phyloP scores from a whole-genome alignment of 1,284 basidiomycete species.

The Erythrobasidium hasegawianum region DNA sequence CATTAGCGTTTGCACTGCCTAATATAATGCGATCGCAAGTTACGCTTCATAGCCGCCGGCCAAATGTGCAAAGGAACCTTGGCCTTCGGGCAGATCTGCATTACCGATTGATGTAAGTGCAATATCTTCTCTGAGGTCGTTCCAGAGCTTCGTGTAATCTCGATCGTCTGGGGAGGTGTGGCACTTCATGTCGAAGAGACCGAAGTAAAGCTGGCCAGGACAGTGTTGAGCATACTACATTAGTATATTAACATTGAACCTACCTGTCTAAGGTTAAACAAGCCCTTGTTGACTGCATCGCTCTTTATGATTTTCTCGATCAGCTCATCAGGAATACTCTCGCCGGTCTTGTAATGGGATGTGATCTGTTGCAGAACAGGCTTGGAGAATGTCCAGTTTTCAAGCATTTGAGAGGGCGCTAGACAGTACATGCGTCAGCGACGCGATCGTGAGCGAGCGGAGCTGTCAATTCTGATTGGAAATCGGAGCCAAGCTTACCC shows the following conservation, averaged over 20 bases:
- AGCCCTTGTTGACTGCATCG: constrained; percentile 72
- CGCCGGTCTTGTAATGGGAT: constrained; percentile 68
- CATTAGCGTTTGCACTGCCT: too few species aligned
- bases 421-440: constrained; percentile 13
- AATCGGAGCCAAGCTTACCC: too few species aligned
- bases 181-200: constrained; percentile 70
- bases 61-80: constrained; percentile 32
- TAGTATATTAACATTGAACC: neutral
- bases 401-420: constrained; percentile 79
- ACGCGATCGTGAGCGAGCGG: neutral
- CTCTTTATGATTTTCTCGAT: constrained; percentile 74
- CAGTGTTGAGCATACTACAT: neutral
- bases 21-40: neutral
- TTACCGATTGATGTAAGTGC: constrained; percentile 18
- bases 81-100: constrained; percentile 16
- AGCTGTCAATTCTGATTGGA: constrained; percentile 11
- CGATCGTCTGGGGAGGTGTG: constrained; percentile 50
- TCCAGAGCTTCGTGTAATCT: constrained; percentile 72
- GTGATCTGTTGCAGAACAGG: constrained; percentile 69
- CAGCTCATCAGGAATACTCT: constrained; percentile 66
- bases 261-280: constrained; percentile 68
- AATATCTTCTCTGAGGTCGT: constrained; percentile 58
- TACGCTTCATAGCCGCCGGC: constrained; percentile 9
- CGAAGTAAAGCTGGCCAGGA: constrained; percentile 60
- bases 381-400: constrained; percentile 64